Conservation (phyloP, 768 basidiomycete species). For the Pisolithus microcarpus region DNA sequence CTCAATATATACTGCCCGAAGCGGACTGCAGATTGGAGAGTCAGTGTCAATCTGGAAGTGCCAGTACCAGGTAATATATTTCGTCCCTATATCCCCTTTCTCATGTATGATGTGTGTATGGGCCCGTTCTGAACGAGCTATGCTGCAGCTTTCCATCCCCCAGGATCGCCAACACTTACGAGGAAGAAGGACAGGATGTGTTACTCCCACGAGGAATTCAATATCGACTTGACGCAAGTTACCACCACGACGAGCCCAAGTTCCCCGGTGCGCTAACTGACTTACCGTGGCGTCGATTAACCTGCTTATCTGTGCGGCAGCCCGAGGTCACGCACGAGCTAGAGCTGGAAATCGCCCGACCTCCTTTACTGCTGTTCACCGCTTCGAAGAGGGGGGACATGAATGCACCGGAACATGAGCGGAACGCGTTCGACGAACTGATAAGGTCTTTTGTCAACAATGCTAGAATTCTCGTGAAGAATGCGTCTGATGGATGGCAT, state of each 20-base stretch:
- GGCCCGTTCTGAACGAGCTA: not conserved
- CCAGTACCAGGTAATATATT: slow-evolving; percentile 30
- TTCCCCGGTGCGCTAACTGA: slow-evolving; percentile 39
- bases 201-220: slow-evolving; percentile 90
- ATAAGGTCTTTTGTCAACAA: slow-evolving; percentile 92
- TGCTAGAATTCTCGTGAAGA: slow-evolving; percentile 80
- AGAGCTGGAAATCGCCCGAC: slow-evolving; percentile 79
- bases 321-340: slow-evolving; percentile 73
- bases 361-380: slow-evolving; percentile 62
- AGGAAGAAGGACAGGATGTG: slow-evolving; percentile 86
- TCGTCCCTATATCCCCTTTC: no score
- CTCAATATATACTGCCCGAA: slow-evolving; percentile 85
- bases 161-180: slow-evolving; percentile 52
- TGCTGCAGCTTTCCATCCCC: slow-evolving; percentile 53
- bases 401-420: slow-evolving; percentile 53
- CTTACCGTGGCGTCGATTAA: slow-evolving; percentile 2
- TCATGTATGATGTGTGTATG: not conserved
- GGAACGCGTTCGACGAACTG: slow-evolving; percentile 80
- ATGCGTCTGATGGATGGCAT: slow-evolving; percentile 50
- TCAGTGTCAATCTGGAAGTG: slow-evolving; percentile 89
- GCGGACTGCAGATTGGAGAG: slow-evolving; percentile 79
- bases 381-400: slow-evolving; percentile 63
- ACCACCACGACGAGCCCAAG: slow-evolving; percentile 44
- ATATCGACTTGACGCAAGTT: slow-evolving; percentile 92
- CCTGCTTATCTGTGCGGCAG: slow-evolving; percentile 24